A percentile compares a stretch with the other conserved stretches of the same genome.
Conservation (phyloP, 2,329 filamentous ascomycete genomes). For the Botryotinia convoluta region DNA sequence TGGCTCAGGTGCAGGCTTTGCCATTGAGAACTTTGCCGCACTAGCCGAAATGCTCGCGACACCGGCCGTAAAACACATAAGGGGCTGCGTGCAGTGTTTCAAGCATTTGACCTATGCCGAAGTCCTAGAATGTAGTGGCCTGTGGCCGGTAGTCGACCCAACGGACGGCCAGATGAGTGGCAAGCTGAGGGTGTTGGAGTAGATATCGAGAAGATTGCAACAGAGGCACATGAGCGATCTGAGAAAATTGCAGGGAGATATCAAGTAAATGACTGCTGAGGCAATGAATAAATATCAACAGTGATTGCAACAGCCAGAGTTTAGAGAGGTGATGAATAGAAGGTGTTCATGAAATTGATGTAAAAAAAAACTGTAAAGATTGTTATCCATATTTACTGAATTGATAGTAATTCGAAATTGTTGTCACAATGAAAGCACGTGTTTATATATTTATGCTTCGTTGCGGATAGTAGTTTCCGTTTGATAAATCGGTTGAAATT, state of each 20-base stretch:
- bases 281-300: background rate
- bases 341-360: background rate
- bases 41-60: conserved; percentile 45
- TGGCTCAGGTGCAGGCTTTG: conserved; percentile 56
- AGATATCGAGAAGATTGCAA: conserved; percentile 37
- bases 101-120: conserved; percentile 47
- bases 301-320: background rate
- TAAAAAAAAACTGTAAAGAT: background rate
- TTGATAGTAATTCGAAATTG: background rate
- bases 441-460: background rate
- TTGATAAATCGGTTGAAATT: background rate
- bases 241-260: conserved; percentile 38
- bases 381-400: background rate
- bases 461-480: background rate
- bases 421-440: background rate
- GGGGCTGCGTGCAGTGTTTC: conserved; percentile 45
- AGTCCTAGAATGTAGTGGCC: conserved; percentile 30
- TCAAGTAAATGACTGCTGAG: conserved; percentile 17
- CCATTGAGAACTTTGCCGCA: conserved; percentile 52
- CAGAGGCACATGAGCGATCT: conserved; percentile 46
- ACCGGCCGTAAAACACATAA: conserved; percentile 37
- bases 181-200: conserved; percentile 38
- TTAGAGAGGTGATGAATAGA: background rate
- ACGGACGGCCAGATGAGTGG: conserved; percentile 43
- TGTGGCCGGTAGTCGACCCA: conserved; percentile 18